These are phyloP conservation scores for Coccomyxa subellipsoidea DNA, from an alignment of 163 green algal genomes.

Conservation along the genomic window DNA sequence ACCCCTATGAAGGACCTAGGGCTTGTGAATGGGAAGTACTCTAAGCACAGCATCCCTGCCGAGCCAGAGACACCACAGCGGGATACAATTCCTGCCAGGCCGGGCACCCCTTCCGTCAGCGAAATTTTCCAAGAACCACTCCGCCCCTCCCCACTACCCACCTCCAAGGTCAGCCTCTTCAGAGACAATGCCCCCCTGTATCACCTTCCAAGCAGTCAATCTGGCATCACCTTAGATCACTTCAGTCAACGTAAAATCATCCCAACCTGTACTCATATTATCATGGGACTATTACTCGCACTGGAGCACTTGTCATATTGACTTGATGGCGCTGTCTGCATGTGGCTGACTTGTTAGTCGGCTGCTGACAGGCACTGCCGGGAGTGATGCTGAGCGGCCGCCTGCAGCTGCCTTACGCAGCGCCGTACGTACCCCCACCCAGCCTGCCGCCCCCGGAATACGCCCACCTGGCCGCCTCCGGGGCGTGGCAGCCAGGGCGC, in stretches of 20 bases:
- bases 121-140: background rate
- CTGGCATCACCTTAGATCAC: too few species aligned
- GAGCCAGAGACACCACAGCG: background rate
- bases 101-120: background rate
- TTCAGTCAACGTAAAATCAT: too few species aligned
- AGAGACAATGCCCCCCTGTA: background rate
- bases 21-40: background rate
- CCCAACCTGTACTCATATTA: too few species aligned
- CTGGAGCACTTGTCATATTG: too few species aligned
- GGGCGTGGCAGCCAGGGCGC: conserved; percentile 4
- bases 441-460: conserved; percentile 22
- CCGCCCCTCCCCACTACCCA: background rate
- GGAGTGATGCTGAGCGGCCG: background rate
- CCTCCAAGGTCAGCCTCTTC: background rate
- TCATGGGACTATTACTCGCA: too few species aligned
- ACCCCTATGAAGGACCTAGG: background rate
- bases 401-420: conserved; percentile 21
- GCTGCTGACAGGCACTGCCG: conserved; percentile 8
- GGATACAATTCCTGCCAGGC: conserved; percentile 1
- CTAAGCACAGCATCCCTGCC: background rate
- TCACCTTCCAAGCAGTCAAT: background rate
- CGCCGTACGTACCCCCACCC: conserved; percentile 22
- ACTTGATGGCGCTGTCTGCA: background rate
- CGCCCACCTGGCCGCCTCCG: background rate
- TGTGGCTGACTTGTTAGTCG: background rate